Percentiles rank a stretch among this genome's conserved stretches.
phyloP scores from a whole-genome alignment of 805 yeast species.

The Cyberlindnera bimundalis region DNA sequence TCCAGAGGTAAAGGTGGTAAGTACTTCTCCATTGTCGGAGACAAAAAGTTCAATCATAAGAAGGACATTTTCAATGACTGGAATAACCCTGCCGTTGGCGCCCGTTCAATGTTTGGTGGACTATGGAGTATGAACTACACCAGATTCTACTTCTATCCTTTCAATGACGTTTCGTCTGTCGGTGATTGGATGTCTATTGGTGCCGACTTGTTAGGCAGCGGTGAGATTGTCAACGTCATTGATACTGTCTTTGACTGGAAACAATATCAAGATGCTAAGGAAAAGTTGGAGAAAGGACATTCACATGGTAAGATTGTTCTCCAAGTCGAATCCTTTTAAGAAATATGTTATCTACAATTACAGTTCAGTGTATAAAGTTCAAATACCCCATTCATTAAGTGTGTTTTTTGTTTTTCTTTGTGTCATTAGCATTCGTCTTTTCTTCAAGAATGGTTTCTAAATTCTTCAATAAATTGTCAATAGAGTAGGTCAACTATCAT shows the following conservation, averaged over 20 bases:
- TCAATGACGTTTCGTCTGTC: slow-evolving; percentile 1
- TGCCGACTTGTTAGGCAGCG: slow-evolving; percentile 42
- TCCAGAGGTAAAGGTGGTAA: slow-evolving; percentile 42
- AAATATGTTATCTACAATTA: slow-evolving; percentile 23
- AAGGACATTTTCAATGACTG: slow-evolving; percentile 34
- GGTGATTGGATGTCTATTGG: slow-evolving; percentile 39
- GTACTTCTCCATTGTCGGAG: slow-evolving; percentile 65
- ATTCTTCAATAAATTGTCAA: not conserved
- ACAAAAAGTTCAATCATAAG: slow-evolving; percentile 40
- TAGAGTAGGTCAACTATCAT: slow-evolving; percentile 4
- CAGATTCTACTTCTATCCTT: slow-evolving; percentile 34
- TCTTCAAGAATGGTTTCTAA: no score
- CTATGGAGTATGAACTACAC: slow-evolving; percentile 36
- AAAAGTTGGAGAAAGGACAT: slow-evolving; percentile 45
- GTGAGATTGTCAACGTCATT: slow-evolving; percentile 44
- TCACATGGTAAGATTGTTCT: slow-evolving; percentile 70
- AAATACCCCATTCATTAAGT: no score
- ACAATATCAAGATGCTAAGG: slow-evolving; percentile 52
- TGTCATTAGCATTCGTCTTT: no score
- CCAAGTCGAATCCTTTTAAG: slow-evolving; percentile 39
- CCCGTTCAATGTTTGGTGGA: slow-evolving; percentile 34
- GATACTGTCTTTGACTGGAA: slow-evolving; percentile 57
- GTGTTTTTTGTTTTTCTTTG: no score
- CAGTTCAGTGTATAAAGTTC: slow-evolving; percentile 16
- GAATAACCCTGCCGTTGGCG: slow-evolving; percentile 34